These are phyloP conservation scores for Eucalyptus curtisii DNA, from an alignment of 345 rosid genomes.

Conservation along the genomic window DNA sequence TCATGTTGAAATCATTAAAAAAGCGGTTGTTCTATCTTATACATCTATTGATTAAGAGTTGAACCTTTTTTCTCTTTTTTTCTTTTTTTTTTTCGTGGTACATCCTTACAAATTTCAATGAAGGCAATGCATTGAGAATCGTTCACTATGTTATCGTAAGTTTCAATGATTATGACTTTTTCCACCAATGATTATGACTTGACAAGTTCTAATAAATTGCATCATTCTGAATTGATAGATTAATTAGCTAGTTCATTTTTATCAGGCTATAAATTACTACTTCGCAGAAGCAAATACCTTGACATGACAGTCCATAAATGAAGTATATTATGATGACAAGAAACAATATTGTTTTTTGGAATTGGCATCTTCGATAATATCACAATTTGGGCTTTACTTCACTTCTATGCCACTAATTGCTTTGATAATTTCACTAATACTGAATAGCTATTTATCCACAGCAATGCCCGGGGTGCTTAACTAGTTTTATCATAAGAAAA, in stretches of 20 bases:
- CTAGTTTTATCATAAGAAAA: neutral
- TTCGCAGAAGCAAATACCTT: neutral
- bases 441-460: neutral
- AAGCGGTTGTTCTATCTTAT: neutral
- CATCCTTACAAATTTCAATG: neutral
- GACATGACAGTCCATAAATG: neutral
- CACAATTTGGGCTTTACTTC: too few relatives aligned
- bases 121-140: neutral
- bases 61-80: neutral
- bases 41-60: neutral
- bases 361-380: too few relatives aligned
- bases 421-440: neutral
- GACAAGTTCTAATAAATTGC: neutral
- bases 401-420: neutral
- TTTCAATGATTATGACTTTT: neutral
- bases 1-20: neutral
- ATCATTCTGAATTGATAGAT: neutral
- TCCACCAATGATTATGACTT: neutral
- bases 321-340: neutral
- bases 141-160: too few relatives aligned
- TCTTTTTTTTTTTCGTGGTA: accelerated
- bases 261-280: neutral
- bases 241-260: neutral
- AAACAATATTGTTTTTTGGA: too few relatives aligned
- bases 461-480: accelerated